Conservation (phyloP, 305 asterid genomes). For the Coffea humblotiana region DNA sequence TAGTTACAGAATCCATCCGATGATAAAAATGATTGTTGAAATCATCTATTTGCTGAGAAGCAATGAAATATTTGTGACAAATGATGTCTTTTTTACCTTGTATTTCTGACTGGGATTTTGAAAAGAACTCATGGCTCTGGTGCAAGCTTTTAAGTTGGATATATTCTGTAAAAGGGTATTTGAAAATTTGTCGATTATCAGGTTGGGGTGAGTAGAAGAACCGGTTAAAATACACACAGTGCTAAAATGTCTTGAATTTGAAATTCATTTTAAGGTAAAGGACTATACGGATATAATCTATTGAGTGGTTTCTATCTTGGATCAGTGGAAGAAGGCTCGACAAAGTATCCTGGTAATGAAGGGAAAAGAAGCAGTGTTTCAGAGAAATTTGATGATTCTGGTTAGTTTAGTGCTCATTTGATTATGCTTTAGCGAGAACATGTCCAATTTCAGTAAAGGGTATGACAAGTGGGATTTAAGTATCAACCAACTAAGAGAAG, state of each 20-base stretch:
- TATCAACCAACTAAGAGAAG: not conserved
- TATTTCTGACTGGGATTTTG: too few relatives aligned
- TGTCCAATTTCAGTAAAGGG: not conserved
- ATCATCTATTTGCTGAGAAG: not conserved
- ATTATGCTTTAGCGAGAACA: constrained; percentile 1
- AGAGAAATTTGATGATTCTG: constrained; percentile 43
- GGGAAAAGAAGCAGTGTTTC: constrained; percentile 13
- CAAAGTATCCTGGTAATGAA: constrained; percentile 21
- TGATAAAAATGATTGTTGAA: not conserved
- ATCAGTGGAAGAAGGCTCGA: constrained; percentile 43
- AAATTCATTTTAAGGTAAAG: not conserved
- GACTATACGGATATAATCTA: constrained; percentile 6
- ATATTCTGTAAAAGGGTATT: not conserved
- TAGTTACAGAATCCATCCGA: not conserved
- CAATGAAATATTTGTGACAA: not conserved
- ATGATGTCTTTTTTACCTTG: not conserved
- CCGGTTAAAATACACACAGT: not conserved
- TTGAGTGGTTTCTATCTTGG: constrained; percentile 16
- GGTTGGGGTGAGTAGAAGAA: not conserved
- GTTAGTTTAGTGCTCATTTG: constrained; percentile 33
- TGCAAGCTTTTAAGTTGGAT: not conserved
- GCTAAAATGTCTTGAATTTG: not conserved
- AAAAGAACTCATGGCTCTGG: not conserved
- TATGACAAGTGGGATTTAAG: not conserved
- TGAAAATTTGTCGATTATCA: not conserved